Conservation (phyloP, 176 grass and related monocot species). For the Pontederia crassipes region DNA sequence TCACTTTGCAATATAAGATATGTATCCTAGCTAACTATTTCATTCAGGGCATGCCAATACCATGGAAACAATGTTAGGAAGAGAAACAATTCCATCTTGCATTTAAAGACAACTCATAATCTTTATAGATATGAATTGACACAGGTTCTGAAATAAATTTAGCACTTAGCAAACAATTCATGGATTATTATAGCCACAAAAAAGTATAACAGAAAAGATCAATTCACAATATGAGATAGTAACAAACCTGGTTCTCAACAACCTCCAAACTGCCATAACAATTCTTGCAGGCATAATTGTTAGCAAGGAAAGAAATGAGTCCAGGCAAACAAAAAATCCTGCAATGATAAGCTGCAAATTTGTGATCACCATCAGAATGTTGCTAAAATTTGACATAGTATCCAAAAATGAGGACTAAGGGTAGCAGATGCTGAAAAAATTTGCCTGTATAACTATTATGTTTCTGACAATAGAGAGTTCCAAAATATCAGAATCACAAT, state of each 20-base stretch:
- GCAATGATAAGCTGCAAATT: slow-evolving; percentile 20
- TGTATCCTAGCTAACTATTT: too few relatives aligned
- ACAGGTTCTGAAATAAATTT: too few relatives aligned
- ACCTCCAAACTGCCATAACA: slow-evolving; percentile 17
- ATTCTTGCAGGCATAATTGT: slow-evolving; percentile 22
- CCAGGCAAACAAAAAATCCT: slow-evolving; percentile 18
- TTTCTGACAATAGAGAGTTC: not conserved
- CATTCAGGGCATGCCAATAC: too few relatives aligned
- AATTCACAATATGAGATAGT: not conserved
- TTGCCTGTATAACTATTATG: not conserved
- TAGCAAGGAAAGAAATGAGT: slow-evolving; percentile 17
- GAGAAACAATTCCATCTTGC: too few relatives aligned
- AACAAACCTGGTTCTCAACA: slow-evolving; percentile 6
- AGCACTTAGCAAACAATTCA: too few relatives aligned
- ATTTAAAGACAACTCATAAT: too few relatives aligned
- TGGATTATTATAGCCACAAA: not conserved
- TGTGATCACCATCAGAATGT: slow-evolving; percentile 16
- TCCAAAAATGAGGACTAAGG: not conserved
- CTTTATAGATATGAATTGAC: too few relatives aligned
- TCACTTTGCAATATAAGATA: too few relatives aligned
- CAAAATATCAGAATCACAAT: too few relatives aligned
- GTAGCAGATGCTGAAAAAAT: not conserved
- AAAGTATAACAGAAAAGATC: not conserved
- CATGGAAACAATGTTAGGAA: too few relatives aligned
- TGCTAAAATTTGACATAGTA: too few relatives aligned